Evolutionary conservation across 495 filamentous ascomycete species (phyloP).

Genomic region (Penicillium diatomitis): DNA sequence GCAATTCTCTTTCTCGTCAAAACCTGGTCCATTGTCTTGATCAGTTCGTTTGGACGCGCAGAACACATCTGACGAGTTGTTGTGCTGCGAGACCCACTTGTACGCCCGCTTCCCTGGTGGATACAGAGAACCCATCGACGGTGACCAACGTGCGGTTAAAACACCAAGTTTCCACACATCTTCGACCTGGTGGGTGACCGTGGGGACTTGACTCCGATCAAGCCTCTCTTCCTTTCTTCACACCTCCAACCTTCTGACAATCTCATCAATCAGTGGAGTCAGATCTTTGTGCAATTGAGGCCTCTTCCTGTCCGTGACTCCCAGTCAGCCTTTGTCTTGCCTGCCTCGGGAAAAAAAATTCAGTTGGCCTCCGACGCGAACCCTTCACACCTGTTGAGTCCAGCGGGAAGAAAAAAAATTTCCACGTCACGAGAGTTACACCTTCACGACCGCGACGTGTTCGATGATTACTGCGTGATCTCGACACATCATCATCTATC

Average conservation of each 20-base stretch:
- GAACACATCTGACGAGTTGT: conserved; percentile 33
- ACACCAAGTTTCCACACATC: conserved; percentile 34
- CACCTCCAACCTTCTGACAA: conserved; percentile 9
- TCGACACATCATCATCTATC: conserved; percentile 13
- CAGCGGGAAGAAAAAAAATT: conserved; percentile 1
- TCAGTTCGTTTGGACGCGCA: conserved; percentile 27
- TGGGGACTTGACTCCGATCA: conserved; percentile 38
- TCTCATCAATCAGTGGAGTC: conserved; percentile 14
- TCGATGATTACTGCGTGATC: conserved; percentile 45
- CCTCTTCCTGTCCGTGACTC: conserved; percentile 11
- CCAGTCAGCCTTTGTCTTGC: conserved; percentile 2
- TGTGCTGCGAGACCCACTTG: conserved; percentile 36
- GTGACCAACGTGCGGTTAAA: conserved; percentile 41
- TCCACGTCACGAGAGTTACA: conserved; percentile 3
- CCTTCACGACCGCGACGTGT: conserved; percentile 4
- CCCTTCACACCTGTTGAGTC: conserved; percentile 1
- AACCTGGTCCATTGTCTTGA: not conserved
- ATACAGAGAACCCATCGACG: conserved; percentile 34
- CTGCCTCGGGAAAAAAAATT: conserved; percentile 14
- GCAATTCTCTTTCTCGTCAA: not conserved
- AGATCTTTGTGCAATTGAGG: conserved; percentile 8
- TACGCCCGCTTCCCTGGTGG: conserved; percentile 38
- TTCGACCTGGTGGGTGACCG: conserved; percentile 34
- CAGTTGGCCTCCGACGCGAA: conserved; percentile 15
- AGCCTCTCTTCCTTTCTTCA: conserved; percentile 29